A percentile compares a stretch with the other conserved stretches of the same genome.
Evolutionary conservation across 768 basidiomycete genomes (phyloP).

Genomic region (Agrocybe praecox): DNA sequence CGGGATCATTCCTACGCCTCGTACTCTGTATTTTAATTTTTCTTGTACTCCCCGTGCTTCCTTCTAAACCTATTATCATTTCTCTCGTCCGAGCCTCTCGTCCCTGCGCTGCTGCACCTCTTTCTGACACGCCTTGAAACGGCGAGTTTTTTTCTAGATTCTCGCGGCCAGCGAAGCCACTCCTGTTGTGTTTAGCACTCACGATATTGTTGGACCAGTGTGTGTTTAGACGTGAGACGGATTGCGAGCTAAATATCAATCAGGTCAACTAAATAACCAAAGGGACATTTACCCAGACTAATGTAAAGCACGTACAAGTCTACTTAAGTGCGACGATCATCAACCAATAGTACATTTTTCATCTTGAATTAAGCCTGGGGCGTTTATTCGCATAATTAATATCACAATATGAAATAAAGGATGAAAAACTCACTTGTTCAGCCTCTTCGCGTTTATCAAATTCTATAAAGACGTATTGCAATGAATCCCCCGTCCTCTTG

Average conservation of each 20-base stretch:
- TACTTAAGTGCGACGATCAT: conserved; percentile 98
- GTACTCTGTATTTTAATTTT: no score
- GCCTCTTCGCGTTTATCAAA: conserved; percentile 94
- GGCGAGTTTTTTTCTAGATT: conserved; percentile 74
- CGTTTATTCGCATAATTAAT: conserved; percentile 8
- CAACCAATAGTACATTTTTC: conserved; percentile 98
- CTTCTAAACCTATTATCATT: no score
- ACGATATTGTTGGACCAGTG: conserved; percentile 81
- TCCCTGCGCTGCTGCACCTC: no score
- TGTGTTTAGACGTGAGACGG: conserved; percentile 85
- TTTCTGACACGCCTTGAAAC: no score
- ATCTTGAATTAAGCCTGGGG: conserved; percentile 96
- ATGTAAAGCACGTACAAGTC: conserved; percentile 75
- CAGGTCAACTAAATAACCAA: conserved; percentile 17
- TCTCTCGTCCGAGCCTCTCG: no score
- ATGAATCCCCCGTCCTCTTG: conserved; percentile 92
- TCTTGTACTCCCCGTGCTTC: no score
- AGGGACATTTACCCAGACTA: not conserved
- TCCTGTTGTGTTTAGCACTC: conserved; percentile 38
- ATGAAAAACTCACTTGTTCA: conserved; percentile 69
- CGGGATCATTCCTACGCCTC: no score
- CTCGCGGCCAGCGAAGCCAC: conserved; percentile 65
- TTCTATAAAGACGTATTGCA: conserved; percentile 99
- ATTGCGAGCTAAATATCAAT: conserved; percentile 81
- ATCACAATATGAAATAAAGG: not conserved